These are phyloP conservation scores for Flaveria brownii DNA, from an alignment of 129 eudicot genomes.

Conservation along the genomic window DNA sequence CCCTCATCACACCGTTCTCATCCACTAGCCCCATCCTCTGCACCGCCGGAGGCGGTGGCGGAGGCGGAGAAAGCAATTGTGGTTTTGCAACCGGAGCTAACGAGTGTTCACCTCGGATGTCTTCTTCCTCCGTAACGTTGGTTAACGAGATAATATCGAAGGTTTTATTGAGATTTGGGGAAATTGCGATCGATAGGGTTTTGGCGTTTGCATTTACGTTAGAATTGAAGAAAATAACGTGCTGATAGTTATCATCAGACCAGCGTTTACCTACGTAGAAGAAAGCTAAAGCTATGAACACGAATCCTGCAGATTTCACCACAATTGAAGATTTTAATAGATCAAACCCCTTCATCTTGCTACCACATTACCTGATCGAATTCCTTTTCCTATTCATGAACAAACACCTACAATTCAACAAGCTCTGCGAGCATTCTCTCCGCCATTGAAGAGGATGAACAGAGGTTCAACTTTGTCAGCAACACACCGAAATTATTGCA, in stretches of 20 bases:
- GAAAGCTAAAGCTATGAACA: conserved; percentile 55
- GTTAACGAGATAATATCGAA: conserved; percentile 40
- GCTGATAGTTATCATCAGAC: conserved; percentile 45
- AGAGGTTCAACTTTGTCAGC: conserved; percentile 18
- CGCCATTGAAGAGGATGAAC: conserved; percentile 5
- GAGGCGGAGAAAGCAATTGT: conserved; percentile 23
- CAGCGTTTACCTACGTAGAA: conserved; percentile 70
- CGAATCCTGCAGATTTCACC: conserved; percentile 42
- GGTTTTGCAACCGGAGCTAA: conserved; percentile 26
- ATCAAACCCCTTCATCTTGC: conserved; percentile 50
- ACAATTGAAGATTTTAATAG: conserved; percentile 49
- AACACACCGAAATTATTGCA: conserved; percentile 14
- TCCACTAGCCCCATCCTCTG: conserved; percentile 74
- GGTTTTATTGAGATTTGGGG: conserved; percentile 60
- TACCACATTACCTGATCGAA: conserved; percentile 28
- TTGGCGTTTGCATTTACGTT: conserved; percentile 31
- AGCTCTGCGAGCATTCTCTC: not conserved
- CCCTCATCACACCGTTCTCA: conserved; percentile 75
- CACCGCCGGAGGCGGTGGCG: conserved; percentile 59
- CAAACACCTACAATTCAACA: conserved; percentile 26
- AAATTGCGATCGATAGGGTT: conserved; percentile 47
- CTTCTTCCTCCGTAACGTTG: conserved; percentile 35
- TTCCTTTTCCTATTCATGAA: not conserved
- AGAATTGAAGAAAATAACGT: conserved; percentile 47
- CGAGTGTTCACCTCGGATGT: conserved; percentile 10